Evolutionary conservation across 1,284 basidiomycete genomes (phyloP).

Genomic region (Pseudozyma tsukubaensis): DNA sequence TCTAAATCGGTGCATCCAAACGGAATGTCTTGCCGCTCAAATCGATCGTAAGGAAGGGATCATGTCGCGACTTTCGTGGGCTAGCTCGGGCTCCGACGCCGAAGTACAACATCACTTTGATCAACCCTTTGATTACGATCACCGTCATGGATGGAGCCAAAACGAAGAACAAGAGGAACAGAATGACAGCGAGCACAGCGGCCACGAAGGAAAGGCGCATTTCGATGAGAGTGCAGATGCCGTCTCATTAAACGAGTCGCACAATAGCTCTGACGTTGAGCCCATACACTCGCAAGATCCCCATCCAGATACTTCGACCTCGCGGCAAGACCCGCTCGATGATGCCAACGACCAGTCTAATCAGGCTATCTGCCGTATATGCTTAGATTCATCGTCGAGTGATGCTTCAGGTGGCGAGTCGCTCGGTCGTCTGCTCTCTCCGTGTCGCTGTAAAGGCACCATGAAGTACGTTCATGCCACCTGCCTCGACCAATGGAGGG

Average conservation of each 20-base stretch:
- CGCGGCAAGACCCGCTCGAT: conserved; percentile 5
- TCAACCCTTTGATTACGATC: conserved; percentile 22
- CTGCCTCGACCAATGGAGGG: conserved; percentile 62
- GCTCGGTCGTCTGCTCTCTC: conserved; percentile 47
- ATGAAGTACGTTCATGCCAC: conserved; percentile 65
- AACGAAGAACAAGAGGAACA: neutral
- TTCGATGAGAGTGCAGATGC: neutral
- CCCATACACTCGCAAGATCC: conserved; percentile 1
- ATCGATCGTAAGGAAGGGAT: neutral
- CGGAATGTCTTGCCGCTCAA: neutral
- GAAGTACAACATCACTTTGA: conserved; percentile 32
- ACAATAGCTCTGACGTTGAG: conserved; percentile 11
- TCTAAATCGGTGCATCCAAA: neutral
- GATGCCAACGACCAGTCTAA: conserved; percentile 23
- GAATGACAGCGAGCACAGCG: neutral
- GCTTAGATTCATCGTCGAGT: conserved; percentile 30
- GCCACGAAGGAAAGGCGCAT: neutral
- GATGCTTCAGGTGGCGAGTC: conserved; percentile 34
- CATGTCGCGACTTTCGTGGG: conserved; percentile 34
- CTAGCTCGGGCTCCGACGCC: conserved; percentile 35
- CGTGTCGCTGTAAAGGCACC: conserved; percentile 63
- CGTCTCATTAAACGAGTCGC: conserved; percentile 3
- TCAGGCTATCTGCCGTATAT: conserved; percentile 46
- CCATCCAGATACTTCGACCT: neutral
- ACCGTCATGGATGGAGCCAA: neutral